Evolutionary conservation across 108 stramenopile species (phyloP), one percentile per base, ranked within the genome.

Genomic region (Bacterosira constricta): DNA sequence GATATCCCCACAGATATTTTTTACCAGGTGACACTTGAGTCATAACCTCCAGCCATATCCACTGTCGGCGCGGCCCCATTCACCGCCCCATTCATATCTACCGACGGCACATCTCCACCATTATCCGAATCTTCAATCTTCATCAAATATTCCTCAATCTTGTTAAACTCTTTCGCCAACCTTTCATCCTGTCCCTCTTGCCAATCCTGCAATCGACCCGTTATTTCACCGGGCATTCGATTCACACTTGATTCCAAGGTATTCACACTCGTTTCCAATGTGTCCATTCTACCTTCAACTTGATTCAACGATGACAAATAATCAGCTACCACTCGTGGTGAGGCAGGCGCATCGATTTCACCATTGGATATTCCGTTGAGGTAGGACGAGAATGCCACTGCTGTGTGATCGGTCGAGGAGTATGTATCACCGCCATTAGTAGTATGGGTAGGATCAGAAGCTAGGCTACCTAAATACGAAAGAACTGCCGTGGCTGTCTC

Each of bases 301-400:
- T 42, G 45, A 34, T 53, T 67, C 51, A 76, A 37, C 8, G 75
- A 69, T 35, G 45, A 45, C 17, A 76, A 41, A 32, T 76, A 76
- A 37, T 41, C 45, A 8, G 66, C 67, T 12, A 76, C 75, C 13
- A 60, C 53, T 4, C 26, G 60, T 15, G 75, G 60, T 0, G 75
- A 69, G 1, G 61, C 44, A 4, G 75, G 75, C n/a, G 66, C 75
- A 18, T 66, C 60, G 53, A 76, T 35, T 53, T 50, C 59, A 6
- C 75, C 75, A 37, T 34, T 53, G 9, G 67, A 69, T 11, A 76
- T 20, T 63, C 61, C 67, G 26, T 76, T 50, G 13, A 76, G 42
- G 36, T 76, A 76, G 27, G 67, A 76, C 34, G 66, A 68, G 50
- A 76, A 76, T 13, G 75, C 75, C 21, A 20, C 60, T 37, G 60